These are phyloP conservation scores for Diaporthe batatas DNA, from an alignment of 2,329 filamentous ascomycete genomes.

Conservation along the genomic window DNA sequence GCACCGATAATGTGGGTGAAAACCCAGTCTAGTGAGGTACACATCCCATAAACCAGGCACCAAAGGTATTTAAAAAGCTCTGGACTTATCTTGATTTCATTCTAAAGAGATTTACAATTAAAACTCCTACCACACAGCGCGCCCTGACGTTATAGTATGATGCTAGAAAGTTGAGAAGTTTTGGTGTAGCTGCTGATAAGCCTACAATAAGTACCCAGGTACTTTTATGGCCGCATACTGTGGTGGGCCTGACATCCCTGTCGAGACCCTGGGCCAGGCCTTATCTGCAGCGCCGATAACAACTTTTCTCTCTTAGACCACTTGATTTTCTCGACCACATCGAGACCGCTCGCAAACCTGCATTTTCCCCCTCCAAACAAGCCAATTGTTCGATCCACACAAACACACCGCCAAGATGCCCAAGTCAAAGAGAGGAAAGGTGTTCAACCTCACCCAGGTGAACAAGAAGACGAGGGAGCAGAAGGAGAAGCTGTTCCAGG, in stretches of 20 bases:
- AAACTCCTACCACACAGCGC: too few relatives aligned
- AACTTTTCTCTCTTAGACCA: constrained; percentile 22
- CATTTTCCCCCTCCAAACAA: neutral
- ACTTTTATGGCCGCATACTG: too few relatives aligned
- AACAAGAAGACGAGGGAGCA: constrained; percentile 94
- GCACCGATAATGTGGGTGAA: too few relatives aligned
- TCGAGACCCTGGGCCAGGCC: neutral
- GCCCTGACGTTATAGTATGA: too few relatives aligned
- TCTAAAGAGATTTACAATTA: too few relatives aligned
- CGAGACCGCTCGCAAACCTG: neutral
- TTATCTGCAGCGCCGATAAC: constrained; percentile 18
- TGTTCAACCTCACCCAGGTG: constrained; percentile 92
- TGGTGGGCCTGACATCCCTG: constrained; percentile 4
- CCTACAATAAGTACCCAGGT: too few relatives aligned
- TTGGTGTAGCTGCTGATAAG: too few relatives aligned
- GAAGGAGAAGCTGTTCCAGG: constrained; percentile 88
- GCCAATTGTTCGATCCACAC: neutral
- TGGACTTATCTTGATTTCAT: too few relatives aligned
- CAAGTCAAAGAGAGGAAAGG: constrained; percentile 92
- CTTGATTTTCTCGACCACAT: constrained; percentile 27
- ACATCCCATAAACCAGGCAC: too few relatives aligned
- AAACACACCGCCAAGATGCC: constrained; percentile 74
- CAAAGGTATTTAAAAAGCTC: too few relatives aligned
- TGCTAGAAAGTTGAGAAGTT: too few relatives aligned
- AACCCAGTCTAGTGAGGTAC: too few relatives aligned